phyloP scores from a whole-genome alignment of 495 filamentous ascomycete genomes.

The Podospora bellae-mahoneyi region DNA sequence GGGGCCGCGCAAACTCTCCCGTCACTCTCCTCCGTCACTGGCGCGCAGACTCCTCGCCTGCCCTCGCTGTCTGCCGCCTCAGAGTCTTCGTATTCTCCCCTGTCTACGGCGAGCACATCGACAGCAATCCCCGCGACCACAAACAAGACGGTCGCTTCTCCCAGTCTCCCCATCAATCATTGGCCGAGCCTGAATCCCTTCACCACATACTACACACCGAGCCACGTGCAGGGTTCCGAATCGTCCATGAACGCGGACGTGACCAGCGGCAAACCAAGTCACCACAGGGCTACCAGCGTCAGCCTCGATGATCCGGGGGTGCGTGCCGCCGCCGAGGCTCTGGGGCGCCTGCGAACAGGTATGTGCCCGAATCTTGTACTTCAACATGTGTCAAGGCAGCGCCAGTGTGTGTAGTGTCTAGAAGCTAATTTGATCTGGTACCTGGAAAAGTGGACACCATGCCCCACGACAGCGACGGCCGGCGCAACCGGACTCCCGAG shows the following conservation, averaged over 20 bases:
- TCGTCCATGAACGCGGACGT: slow-evolving; percentile 35
- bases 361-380: slow-evolving; percentile 26
- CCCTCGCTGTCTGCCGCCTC: slow-evolving; percentile 1
- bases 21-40: slow-evolving; percentile 44
- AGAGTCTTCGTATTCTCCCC: neutral
- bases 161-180: slow-evolving; percentile 29
- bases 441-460: slow-evolving; percentile 10
- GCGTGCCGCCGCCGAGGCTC: slow-evolving; percentile 75
- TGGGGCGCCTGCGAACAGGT: slow-evolving; percentile 83
- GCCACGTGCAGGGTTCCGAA: slow-evolving; percentile 37
- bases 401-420: neutral
- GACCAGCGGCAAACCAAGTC: slow-evolving; percentile 34
- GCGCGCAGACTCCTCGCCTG: slow-evolving; percentile 22
- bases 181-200: slow-evolving; percentile 56
- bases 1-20: slow-evolving; percentile 32
- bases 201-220: slow-evolving; percentile 50
- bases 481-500: slow-evolving; percentile 8
- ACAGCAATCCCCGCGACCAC: slow-evolving; percentile 3
- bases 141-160: slow-evolving; percentile 23
- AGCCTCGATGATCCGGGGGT: slow-evolving; percentile 83
- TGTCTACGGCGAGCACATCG: neutral
- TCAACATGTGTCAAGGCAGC: too few relatives aligned
- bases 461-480: slow-evolving; percentile 9
- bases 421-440: neutral
- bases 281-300: slow-evolving; percentile 49